A percentile compares a stretch with the other conserved stretches of the same genome.
These are phyloP conservation scores for Stipa capillata DNA, from an alignment of 176 grass and related monocot genomes.

Conservation along the genomic window DNA sequence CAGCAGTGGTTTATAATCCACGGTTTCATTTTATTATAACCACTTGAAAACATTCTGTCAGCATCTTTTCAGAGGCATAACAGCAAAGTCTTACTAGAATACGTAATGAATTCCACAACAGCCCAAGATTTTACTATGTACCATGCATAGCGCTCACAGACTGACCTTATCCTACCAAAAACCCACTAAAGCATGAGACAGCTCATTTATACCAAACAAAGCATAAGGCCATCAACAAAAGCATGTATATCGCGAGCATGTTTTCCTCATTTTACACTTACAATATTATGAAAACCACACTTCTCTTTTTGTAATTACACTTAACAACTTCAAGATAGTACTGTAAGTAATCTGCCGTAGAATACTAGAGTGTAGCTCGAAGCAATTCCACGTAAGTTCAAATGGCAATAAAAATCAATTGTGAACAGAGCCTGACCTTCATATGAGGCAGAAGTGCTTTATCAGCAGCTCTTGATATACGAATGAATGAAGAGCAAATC, in stretches of 20 bases:
- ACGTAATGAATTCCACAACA: background rate
- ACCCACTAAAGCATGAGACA: background rate
- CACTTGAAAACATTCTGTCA: too few relatives aligned
- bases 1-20: background rate
- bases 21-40: background rate
- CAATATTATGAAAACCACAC: background rate
- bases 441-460: constrained; percentile 97
- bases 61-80: background rate
- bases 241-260: background rate
- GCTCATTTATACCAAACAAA: background rate
- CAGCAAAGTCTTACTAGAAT: background rate
- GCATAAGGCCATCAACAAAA: background rate
- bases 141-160: background rate
- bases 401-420: constrained; percentile 11
- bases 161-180: background rate
- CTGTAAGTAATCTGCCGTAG: background rate
- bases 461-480: constrained; percentile 89
- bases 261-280: background rate
- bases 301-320: background rate
- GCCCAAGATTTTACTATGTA: background rate
- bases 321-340: constrained; percentile 6
- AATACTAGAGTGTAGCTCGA: background rate
- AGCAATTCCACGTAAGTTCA: background rate
- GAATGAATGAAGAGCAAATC: constrained; percentile 93
- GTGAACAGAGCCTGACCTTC: constrained; percentile 58